Base-by-base conservation (phyloP, 208 protist species). In the Balamuthia mandrillaris region DNA sequence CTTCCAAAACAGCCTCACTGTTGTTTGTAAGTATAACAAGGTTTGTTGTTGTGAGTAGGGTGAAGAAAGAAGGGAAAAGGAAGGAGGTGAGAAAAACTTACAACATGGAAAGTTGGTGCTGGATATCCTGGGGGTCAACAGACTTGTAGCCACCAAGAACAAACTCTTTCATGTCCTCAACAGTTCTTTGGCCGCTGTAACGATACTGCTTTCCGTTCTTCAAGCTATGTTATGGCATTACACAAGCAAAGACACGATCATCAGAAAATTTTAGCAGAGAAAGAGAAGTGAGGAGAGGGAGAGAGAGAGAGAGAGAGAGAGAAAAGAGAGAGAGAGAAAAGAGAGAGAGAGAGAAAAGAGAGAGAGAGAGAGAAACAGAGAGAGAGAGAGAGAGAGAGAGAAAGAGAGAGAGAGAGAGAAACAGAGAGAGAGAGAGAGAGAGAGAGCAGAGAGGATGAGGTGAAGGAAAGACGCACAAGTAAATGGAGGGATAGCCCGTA, bases 91-190 rank as follows among this genome's bases (percentile, higher is more conserved):
- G 37, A 10, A 3, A 14, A 21, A 35, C 0, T 12, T 79, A 79
- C 70, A 52, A 45, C 33, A n/a, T 10, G 24, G 70, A 37, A 47
- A 79, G 18, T 24, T 41, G 70, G 29, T 18, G n/a, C 9, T 41
- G 70, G 12, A 79, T 60, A n/a, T 41, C 45, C n/a, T 10, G 4
- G 7, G 47, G 9, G 27, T 14, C 21, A 21, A 27, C 70, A 9
- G 10, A 60, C 47, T 52, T 31, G 44, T 79, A 37, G 1, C 16
- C 31, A n/a, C 10, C 27, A 16, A 79, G 70, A 9, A n/a, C 78
- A 31, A 84, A 84, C 9, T 49, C 44, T 39, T 84, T 74, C n/a
- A 84, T 29, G 37, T 66, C 6, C 42, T 84, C 54, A 24, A 74
- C 41, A 29, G 49, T 52, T 2, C 78, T 47, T 16, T n/a, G 21